Evolutionary conservation across 331 rosid genomes (phyloP), one percentile per base, ranked within the genome.

Genomic region (Rhamnella rubrinervis): DNA sequence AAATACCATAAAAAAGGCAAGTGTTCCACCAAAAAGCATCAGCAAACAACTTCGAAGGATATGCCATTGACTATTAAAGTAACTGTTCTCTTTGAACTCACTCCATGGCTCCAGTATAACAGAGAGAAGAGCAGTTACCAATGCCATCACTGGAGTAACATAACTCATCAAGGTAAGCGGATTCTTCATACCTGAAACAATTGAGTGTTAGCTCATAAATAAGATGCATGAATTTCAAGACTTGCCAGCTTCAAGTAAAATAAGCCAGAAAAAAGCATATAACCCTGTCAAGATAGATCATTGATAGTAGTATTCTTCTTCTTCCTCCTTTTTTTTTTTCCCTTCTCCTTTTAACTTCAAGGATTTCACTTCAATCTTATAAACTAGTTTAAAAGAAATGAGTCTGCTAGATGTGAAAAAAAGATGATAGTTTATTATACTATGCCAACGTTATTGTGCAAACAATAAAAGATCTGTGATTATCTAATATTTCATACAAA

Each of bases 91-190:
- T 58, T 73, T 75, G 68, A 95, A 90, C 72, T 89, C 91, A 44
- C 75, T 78, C 99, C 99, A 95, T 7, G 99, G 99, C 80, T 95
- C 99, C 75, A 89, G 81, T 28, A 87, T 78, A 69, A 91, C 78
- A 35, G 99, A 95, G 59, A 91, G 92, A 67, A 95, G 60, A 38
- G 87, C 90, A 53, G 99, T 91, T 71, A 83, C 83, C 44, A 78
- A 67, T 23, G 99, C 85, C 99, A 95, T 95, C 80, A 91, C 91
- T 63, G 99, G 99, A 72, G 96, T 74, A 81, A 95, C 91, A 71
- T 84, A 75, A 87, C 99, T 95, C 99, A 95, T 95, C 86, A 95
- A 70, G 68, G 92, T 80, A 77, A 95, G 88, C 6, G 99, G 99
- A 83, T 95, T 89, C 82, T 86, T 91, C 86, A 95, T 81, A 72